Percentiles rank a stretch among this genome's conserved stretches.
Conservation (phyloP, 2,329 filamentous ascomycete genomes). For the Trichoderma arundinaceum region DNA sequence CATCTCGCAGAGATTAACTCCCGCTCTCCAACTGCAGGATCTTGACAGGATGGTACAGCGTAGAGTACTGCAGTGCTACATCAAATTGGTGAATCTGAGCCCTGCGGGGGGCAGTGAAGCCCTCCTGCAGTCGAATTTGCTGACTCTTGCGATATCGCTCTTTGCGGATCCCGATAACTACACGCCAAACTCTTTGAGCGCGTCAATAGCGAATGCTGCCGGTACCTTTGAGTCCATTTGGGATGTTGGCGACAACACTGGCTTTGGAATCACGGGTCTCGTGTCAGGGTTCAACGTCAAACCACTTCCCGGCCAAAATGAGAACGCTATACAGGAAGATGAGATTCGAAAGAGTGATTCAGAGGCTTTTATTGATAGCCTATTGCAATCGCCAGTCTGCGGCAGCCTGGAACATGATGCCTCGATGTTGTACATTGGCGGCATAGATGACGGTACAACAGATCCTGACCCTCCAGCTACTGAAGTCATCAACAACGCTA, state of each 20-base stretch:
- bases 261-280: slow-evolving; percentile 89
- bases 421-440: slow-evolving; percentile 73
- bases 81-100: slow-evolving; percentile 86
- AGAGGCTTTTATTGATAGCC: slow-evolving; percentile 67
- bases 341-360: slow-evolving; percentile 61
- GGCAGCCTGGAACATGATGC: slow-evolving; percentile 90
- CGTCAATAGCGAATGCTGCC: slow-evolving; percentile 87
- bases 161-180: slow-evolving; percentile 95
- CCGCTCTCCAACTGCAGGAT: slow-evolving; percentile 86
- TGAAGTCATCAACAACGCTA: slow-evolving; percentile 92
- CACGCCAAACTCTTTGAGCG: slow-evolving; percentile 80
- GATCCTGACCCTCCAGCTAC: slow-evolving; percentile 81
- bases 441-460: slow-evolving; percentile 50
- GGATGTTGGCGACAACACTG: slow-evolving; percentile 93
- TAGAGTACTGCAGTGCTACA: slow-evolving; percentile 92
- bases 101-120: slow-evolving; percentile 84
- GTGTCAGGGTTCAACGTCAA: slow-evolving; percentile 77
- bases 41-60: slow-evolving; percentile 92
- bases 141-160: slow-evolving; percentile 86
- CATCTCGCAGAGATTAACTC: slow-evolving; percentile 79
- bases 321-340: slow-evolving; percentile 50
- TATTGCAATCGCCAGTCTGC: slow-evolving; percentile 74
- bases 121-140: slow-evolving; percentile 85
- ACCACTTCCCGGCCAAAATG: slow-evolving; percentile 72
- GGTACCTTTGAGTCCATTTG: slow-evolving; percentile 92